Conservation (phyloP, 2,329 filamentous ascomycete genomes). For the Stagonosporopsis rhizophila region DNA sequence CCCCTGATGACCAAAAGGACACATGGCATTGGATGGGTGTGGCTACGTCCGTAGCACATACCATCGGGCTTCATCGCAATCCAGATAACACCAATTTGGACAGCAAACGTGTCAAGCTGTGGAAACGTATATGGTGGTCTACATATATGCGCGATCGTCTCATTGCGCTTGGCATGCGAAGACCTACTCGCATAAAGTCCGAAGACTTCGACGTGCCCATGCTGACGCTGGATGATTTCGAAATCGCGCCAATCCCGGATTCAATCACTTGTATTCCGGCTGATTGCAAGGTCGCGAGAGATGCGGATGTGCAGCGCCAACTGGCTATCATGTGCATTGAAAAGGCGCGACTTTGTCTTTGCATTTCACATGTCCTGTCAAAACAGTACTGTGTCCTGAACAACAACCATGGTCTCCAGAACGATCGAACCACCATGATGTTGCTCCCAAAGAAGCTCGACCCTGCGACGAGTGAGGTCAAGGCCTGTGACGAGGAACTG, state of each 20-base stretch:
- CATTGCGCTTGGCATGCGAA: slow-evolving; percentile 90
- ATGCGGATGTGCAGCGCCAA: slow-evolving; percentile 75
- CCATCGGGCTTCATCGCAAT: slow-evolving; percentile 90
- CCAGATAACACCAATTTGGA: slow-evolving; percentile 80
- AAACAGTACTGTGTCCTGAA: slow-evolving; percentile 93
- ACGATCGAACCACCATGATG: slow-evolving; percentile 82
- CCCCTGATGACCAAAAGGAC: slow-evolving; percentile 94
- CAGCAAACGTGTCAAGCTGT: slow-evolving; percentile 75
- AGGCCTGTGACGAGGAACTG: slow-evolving; percentile 79
- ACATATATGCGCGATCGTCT: slow-evolving; percentile 94
- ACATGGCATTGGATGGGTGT: slow-evolving; percentile 99
- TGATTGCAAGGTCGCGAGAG: slow-evolving; percentile 74
- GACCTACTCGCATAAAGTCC: slow-evolving; percentile 89
- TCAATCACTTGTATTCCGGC: slow-evolving; percentile 71
- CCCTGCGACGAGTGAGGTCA: slow-evolving; percentile 81
- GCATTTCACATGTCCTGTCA: slow-evolving; percentile 86
- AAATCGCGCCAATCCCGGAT: slow-evolving; percentile 72
- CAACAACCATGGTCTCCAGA: slow-evolving; percentile 75
- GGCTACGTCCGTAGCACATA: slow-evolving; percentile 89
- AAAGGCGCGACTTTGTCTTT: slow-evolving; percentile 87
- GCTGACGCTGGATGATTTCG: slow-evolving; percentile 84
- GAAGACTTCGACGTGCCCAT: slow-evolving; percentile 95
- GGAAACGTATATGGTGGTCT: slow-evolving; percentile 98
- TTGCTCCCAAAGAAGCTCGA: slow-evolving; percentile 86
- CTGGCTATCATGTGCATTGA: slow-evolving; percentile 89